A percentile compares a stretch with the other conserved stretches of the same genome.
These are phyloP conservation scores for Syncephalastrum monosporum DNA, from an alignment of 371 early-diverging fungal genomes.

Conservation along the genomic window DNA sequence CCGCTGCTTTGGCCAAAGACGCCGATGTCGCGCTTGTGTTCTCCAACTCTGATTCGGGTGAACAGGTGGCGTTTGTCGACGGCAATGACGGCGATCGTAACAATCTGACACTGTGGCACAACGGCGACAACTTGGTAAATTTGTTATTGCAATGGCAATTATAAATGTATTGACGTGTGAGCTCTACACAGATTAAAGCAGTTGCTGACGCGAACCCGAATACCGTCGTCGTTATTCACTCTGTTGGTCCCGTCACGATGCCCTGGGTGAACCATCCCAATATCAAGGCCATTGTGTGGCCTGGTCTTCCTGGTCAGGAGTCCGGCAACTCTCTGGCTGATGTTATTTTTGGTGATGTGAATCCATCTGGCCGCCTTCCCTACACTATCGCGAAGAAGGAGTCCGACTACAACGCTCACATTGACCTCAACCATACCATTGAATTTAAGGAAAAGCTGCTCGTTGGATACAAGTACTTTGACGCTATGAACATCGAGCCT, in stretches of 20 bases:
- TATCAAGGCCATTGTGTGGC: constrained; percentile 54
- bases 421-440: constrained; percentile 5
- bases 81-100: constrained; percentile 53
- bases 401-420: constrained; percentile 37
- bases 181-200: constrained; percentile 37
- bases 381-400: constrained; percentile 36
- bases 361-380: constrained; percentile 57
- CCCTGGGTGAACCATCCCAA: constrained; percentile 57
- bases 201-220: constrained; percentile 55
- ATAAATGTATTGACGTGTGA: background rate
- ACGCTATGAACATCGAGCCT: constrained; percentile 43
- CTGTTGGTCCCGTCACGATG: constrained; percentile 58
- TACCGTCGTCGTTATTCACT: constrained; percentile 60
- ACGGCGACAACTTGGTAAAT: constrained; percentile 55
- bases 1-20: constrained; percentile 32
- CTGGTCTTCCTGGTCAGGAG: constrained; percentile 55
- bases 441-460: constrained; percentile 48
- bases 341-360: constrained; percentile 52
- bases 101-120: constrained; percentile 56
- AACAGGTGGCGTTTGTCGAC: constrained; percentile 37
- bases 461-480: constrained; percentile 51
- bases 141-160: background rate
- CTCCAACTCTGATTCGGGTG: constrained; percentile 55
- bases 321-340: constrained; percentile 53
- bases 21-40: constrained; percentile 63